Conservation (phyloP, 805 yeast genomes). For the Schwanniomyces yamadae region DNA sequence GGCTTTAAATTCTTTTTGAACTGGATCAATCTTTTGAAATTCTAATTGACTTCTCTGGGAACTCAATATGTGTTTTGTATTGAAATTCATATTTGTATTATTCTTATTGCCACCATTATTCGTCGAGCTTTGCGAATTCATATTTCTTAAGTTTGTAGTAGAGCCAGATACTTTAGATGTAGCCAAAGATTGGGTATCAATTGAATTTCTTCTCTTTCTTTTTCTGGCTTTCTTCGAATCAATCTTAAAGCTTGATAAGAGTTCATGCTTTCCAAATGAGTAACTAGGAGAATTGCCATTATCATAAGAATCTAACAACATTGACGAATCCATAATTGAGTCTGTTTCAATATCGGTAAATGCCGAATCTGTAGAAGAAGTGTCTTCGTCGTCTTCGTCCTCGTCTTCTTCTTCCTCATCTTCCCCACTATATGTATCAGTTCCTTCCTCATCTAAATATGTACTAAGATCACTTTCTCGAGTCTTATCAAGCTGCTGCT, state of each 20-base stretch:
- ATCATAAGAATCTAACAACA: constrained; percentile 23
- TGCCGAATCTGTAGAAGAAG: constrained; percentile 38
- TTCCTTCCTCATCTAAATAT: constrained; percentile 17
- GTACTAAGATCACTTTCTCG: constrained; percentile 18
- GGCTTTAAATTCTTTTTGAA: neutral
- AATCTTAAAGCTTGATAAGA: constrained; percentile 8
- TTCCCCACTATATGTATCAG: too few species aligned
- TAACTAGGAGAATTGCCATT: constrained; percentile 11
- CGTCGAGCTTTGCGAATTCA: constrained; percentile 1
- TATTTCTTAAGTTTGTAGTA: constrained; percentile 4
- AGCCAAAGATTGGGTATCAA: constrained; percentile 11
- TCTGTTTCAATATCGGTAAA: constrained; percentile 44
- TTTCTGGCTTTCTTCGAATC: constrained; percentile 14
- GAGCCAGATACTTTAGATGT: constrained; percentile 9
- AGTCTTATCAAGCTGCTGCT: too few species aligned
- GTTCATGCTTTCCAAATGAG: constrained; percentile 16
- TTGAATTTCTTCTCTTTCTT: constrained; percentile 18
- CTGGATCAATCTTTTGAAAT: constrained; percentile 22
- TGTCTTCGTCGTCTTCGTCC: constrained; percentile 26
- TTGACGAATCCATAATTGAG: constrained; percentile 30
- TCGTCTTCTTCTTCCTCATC: constrained; percentile 19
- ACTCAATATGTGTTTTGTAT: constrained; percentile 2
- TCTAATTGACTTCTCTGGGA: constrained; percentile 4
- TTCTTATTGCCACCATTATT: constrained; percentile 9
- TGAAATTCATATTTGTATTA: neutral